Conservation (phyloP, 768 basidiomycete genomes). For the Amanita jacksonii region DNA sequence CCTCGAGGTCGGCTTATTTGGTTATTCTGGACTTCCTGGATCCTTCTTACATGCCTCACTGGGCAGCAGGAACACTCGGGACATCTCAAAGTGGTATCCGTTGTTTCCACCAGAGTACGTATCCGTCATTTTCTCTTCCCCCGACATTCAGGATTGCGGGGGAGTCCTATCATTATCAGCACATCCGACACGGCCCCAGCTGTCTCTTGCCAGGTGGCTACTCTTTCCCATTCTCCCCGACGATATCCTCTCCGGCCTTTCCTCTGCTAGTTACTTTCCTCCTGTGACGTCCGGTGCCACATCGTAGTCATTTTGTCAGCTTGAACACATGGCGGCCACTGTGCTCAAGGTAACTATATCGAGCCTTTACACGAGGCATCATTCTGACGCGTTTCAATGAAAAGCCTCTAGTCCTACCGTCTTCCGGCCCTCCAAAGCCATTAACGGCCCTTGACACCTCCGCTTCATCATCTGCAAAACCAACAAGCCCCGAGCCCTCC, state of each 20-base stretch:
- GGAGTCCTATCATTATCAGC: conserved; percentile 6
- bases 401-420: conserved; percentile 27
- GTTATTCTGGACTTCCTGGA: neutral
- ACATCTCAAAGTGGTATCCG: neutral
- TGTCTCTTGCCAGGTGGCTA: neutral
- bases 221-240: neutral
- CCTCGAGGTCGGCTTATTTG: neutral
- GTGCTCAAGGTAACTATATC: conserved; percentile 30
- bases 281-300: neutral
- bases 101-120: neutral
- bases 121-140: neutral
- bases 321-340: conserved; percentile 33
- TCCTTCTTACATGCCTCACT: neutral
- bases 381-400: conserved; percentile 25
- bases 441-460: conserved; percentile 23
- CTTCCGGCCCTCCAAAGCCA: conserved; percentile 31
- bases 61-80: neutral
- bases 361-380: conserved; percentile 37
- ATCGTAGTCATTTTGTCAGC: neutral
- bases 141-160: too few relatives aligned
- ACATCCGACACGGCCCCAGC: neutral
- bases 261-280: neutral
- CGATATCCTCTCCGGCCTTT: neutral
- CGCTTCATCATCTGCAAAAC: conserved; percentile 15
- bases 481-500: conserved; percentile 27